Base-by-base conservation (phyloP, 2,329 filamentous ascomycete genomes). In the Aspergillus ustus region DNA sequence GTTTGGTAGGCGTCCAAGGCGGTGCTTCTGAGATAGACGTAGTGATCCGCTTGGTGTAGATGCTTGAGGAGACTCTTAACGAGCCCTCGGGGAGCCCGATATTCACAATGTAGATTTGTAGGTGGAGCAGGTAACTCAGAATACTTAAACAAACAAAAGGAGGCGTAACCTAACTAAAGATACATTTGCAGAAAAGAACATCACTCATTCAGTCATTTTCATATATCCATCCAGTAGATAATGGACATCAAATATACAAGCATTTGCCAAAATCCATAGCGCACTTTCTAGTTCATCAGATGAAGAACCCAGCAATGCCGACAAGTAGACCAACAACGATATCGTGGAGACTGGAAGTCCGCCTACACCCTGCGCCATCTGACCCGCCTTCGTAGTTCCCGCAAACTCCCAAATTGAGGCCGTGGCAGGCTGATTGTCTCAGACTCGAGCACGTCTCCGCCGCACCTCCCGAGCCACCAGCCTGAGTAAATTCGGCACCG, bases 401-500 rank as follows among this genome's bases (percentile, higher is more conserved):
- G 66, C 83, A 85, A 37, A 83, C 81, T 9, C 72, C 77, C 37
- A 82, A 74, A 54, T 80, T 76, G 44, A 85, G 69, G 31, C 79
- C 81, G 64, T 81, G 82, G 64, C 83, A 85, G 15, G 81, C 83
- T 50, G 75, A 60, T 20, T 67, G 63, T 63, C 82, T 84, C 53
- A 82, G 66, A 63, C 77, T 82, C 17, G 77, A 80, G 63, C 81
- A 83, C 19, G 81, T 79, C 15, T 78, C 74, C 17, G 77, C 79
- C 6, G 74, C 71, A 11, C 80, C 75, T 11, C 80, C 75, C 3
- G 79, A 79, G 13, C 75, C 73, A 22, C 78, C 80, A 52, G 73
- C 67, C 9, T 84, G 80, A 7, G 83, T 85, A 11, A 80, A 77
- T 17, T 83, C 83, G 17, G 73, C 80, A n/a, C 81, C 82, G 2